Conservation (phyloP, 768 basidiomycete species). For the Paxillus ammoniavirescens region DNA sequence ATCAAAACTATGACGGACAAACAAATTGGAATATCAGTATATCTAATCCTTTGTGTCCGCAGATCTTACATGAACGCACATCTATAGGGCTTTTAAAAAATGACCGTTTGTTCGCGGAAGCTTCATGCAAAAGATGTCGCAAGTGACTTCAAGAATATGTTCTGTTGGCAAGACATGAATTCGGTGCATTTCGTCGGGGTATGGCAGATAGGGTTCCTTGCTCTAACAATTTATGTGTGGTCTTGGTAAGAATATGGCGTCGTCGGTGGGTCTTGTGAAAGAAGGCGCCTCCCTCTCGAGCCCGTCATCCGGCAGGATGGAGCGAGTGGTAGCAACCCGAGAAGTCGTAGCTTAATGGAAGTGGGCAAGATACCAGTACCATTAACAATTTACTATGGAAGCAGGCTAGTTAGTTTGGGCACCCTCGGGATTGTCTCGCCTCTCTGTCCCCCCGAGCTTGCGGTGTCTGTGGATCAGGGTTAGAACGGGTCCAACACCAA, state of each 20-base stretch:
- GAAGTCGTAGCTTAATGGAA: no score
- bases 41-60: no score
- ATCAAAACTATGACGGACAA: no score
- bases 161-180: conserved; percentile 39
- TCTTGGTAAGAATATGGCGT: conserved; percentile 57
- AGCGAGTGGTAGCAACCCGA: no score
- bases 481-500: no score
- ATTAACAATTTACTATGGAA: no score
- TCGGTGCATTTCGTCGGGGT: conserved; percentile 49
- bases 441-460: no score
- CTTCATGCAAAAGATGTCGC: conserved; percentile 15
- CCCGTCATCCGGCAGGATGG: conserved; percentile 37
- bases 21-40: no score
- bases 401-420: no score
- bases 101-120: conserved; percentile 12
- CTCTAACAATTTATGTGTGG: background rate
- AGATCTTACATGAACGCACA: background rate
- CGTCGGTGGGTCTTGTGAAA: conserved; percentile 54
- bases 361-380: no score
- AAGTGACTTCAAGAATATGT: conserved; percentile 40
- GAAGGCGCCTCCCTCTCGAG: conserved; percentile 49
- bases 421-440: no score
- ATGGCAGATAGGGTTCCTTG: conserved; percentile 36
- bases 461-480: no score
- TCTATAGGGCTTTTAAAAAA: conserved; percentile 13